Evolutionary conservation across 805 yeast genomes (phyloP), one percentile per base, ranked within the genome.

Genomic region (Wickerhamiella slavikovae): DNA sequence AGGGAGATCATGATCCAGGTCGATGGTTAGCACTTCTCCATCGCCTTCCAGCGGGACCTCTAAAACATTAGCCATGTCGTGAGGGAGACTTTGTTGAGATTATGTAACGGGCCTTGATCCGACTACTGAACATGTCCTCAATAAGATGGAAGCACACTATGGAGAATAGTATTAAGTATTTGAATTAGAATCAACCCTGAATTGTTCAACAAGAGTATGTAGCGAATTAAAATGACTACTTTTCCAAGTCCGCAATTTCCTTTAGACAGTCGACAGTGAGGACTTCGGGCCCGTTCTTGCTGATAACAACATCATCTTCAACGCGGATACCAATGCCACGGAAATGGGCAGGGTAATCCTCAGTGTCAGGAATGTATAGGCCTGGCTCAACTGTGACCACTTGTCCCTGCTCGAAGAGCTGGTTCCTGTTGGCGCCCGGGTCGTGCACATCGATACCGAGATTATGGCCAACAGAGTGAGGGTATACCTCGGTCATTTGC

Each of bases 331-430:
- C 99, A 29, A 89, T 73, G 18, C 83, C 83, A 44, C 78, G 72
- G 55, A 67, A 85, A 41, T 68, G 68, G 36, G 64, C 60, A 15
- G 98, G 96, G 62, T 72, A 85, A 16, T 46, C 40, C 31, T 64
- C 69, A 40, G 60, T 60, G 39, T 65, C 60, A 1, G 98, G 96
- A 25, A 91, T 66, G 48, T 89, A 89, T 17, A 89, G 62, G 17
- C 98, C 99, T 0, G 98, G 98, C 49, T 91, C 99, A 15, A 91
- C 69, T 2, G 99, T 89, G 28, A 89, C 60, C 3, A 85, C 95
- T 47, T 80, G 91, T 15, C 83, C 83, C 14, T 58, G 56, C 27
- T 52, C 52, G 27, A 89, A 48, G 19, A 55, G 54, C 15, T 61
- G 58, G 32, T 55, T 57, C n/a, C n/a, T n/a, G 37, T 80, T 60